Conservation (phyloP, 805 yeast genomes). For the Ogataea pilisensis region DNA sequence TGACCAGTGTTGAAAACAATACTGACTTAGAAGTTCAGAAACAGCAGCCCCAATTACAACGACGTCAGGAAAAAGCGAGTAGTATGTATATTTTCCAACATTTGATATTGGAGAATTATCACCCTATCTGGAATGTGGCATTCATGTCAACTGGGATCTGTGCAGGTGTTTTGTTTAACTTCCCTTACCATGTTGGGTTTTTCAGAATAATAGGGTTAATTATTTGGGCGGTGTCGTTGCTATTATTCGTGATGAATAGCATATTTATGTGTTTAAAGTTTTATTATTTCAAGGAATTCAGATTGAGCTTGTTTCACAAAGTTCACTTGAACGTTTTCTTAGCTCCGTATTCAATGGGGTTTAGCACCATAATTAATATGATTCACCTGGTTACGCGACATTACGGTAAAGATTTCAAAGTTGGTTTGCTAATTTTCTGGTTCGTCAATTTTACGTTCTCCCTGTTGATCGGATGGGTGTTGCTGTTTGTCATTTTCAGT, state of each 20-base stretch:
- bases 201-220: slow-evolving; percentile 22
- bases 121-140: slow-evolving; percentile 63
- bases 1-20: no score
- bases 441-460: slow-evolving; percentile 59
- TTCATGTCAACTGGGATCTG: slow-evolving; percentile 82
- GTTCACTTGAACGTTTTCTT: slow-evolving; percentile 54
- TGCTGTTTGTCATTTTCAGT: slow-evolving; percentile 46
- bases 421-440: slow-evolving; percentile 55
- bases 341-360: slow-evolving; percentile 84
- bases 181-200: slow-evolving; percentile 39
- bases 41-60: no score
- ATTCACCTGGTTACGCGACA: slow-evolving; percentile 39
- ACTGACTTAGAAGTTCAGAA: no score
- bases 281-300: slow-evolving; percentile 22
- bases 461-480: slow-evolving; percentile 52
- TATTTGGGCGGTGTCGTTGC: slow-evolving; percentile 50
- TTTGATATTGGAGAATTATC: slow-evolving; percentile 27
- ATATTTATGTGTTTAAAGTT: slow-evolving; percentile 36
- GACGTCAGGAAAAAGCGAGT: no score
- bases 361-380: slow-evolving; percentile 57
- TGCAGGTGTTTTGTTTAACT: slow-evolving; percentile 50
- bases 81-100: slow-evolving; percentile 11
- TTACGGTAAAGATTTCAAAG: slow-evolving; percentile 27
- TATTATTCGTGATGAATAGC: slow-evolving; percentile 41
- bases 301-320: slow-evolving; percentile 30